Evolutionary conservation across 768 basidiomycete genomes (phyloP).

Genomic region (Cystofilobasidium ferigula): DNA sequence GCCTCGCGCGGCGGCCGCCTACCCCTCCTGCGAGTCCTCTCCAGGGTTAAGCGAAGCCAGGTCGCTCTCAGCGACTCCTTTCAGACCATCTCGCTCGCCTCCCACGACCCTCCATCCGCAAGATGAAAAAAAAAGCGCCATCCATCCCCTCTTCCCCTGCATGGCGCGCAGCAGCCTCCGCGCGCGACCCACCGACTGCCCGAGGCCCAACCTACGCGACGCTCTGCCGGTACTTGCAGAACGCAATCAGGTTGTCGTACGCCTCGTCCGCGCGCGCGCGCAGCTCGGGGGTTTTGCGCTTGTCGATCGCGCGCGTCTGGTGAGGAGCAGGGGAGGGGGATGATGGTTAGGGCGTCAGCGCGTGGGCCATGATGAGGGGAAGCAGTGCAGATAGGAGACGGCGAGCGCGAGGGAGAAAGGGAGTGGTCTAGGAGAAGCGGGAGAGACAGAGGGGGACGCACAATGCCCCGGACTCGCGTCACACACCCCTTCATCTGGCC

Average conservation of each 20-base stretch:
- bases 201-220: no score
- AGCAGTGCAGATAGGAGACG: not conserved
- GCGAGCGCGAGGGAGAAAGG: not conserved
- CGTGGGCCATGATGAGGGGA: no score
- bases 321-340: not conserved
- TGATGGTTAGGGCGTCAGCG: not conserved
- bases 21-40: no score
- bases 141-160: no score
- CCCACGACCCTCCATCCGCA: no score
- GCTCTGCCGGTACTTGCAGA: slow-evolving; percentile 39
- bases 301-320: slow-evolving; percentile 40
- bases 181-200: no score
- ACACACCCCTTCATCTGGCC: slow-evolving; percentile 42
- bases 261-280: slow-evolving; percentile 39
- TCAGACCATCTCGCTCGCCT: no score
- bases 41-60: no score
- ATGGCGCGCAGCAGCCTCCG: no score
- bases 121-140: no score
- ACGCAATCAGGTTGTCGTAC: slow-evolving; percentile 41
- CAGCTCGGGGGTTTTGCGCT: slow-evolving; percentile 37
- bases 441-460: slow-evolving; percentile 29
- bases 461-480: slow-evolving; percentile 35
- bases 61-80: no score
- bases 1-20: no score
- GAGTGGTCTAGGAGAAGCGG: not conserved